Evolutionary conservation across 352 stramenopile genomes (phyloP), one percentile per base, ranked within the genome.

Genomic region (Peronospora farinosa): DNA sequence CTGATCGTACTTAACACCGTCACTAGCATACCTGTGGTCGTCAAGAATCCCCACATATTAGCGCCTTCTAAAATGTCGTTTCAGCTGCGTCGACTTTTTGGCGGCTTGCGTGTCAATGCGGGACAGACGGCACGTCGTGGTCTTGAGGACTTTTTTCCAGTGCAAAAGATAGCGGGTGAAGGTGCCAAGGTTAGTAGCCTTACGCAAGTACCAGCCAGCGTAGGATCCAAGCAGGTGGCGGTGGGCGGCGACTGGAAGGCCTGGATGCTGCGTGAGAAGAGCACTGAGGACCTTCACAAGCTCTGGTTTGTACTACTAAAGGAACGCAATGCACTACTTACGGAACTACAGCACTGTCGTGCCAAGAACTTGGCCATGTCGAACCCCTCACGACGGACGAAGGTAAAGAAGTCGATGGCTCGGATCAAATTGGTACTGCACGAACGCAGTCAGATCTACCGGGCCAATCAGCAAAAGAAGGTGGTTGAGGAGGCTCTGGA

Each of bases 231-330:
- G 52, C 58, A 75, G 35, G 71, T 86, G 32, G 57, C 78, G 0
- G 74, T 88, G 15, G 96, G 96, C 47, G 78, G 95, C 55, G 79
- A 94, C 38, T 99, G 96, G 96, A 95, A 88, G 53, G 95, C 87
- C 19, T 91, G 79, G 70, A 97, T 98, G 83, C 77, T 99, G 52
- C 92, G 96, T 42, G 74, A 96, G 51, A 99, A 99, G 72, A 97
- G 83, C 69, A 98, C 96, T 45, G 92, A 98, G 32, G 96, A 99
- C 81, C 80, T 98, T 45, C 95, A 98, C 78, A 98, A 98, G 74
- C 83, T 99, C 28, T 99, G 95, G 95, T 97, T 92, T 60, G 91
- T 98, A 54, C 71, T 98, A 31, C 95, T 98, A 54, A 98, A 98
- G 77, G 96, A 99, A 72, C 86, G 88, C 52, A 98, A 99, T 60